Evolutionary conservation across 345 rosid species (phyloP), one percentile per base, ranked within the genome.

Genomic region (Ceriops zippeliana): DNA sequence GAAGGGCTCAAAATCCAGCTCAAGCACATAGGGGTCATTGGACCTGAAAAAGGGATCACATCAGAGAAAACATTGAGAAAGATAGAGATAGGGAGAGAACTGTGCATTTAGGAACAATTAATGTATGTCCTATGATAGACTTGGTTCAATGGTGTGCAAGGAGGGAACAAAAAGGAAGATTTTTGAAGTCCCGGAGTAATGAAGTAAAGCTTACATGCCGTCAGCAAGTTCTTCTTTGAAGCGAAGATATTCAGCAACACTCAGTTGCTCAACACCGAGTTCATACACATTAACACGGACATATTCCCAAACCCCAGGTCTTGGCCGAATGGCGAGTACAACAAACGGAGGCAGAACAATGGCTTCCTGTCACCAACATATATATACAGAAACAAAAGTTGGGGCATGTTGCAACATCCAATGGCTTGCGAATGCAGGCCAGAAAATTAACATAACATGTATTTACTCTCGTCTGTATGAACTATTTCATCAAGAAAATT

Each of bases 261-360:
- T 75, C 61, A 96, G 70, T 31, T 96, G 89, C 62, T 96, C 99
- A 73, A 96, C 99, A 53, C 85, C 86, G 65, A 96, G 91, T 73
- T 96, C 89, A 49, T 74, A 52, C 58, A 92, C 90, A 78, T 92
- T 90, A 52, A 95, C 98, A 61, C 99, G 97, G 56, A 92, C 89
- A 67, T 78, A 95, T 80, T 95, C 99, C 99, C 99, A 95, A 67
- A 95, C 97, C 69, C 99, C 99, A 52, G 93, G 99, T 73, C 98
- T 86, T 52, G 99, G 99, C 56, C 99, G 93, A 78, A 95, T 78
- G 4, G 99, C 93, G 63, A 95, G 76, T 9, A 93, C 97, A 75
- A 95, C 97, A 71, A 85, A 91, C 0, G 99, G 99, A 65, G 99
- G 99, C 66, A 91, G 75, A 60, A 91, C 86, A 63, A 95, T 90